phyloP scores from a whole-genome alignment of 169 alveolate species.

The Plasmodium gonderi region DNA sequence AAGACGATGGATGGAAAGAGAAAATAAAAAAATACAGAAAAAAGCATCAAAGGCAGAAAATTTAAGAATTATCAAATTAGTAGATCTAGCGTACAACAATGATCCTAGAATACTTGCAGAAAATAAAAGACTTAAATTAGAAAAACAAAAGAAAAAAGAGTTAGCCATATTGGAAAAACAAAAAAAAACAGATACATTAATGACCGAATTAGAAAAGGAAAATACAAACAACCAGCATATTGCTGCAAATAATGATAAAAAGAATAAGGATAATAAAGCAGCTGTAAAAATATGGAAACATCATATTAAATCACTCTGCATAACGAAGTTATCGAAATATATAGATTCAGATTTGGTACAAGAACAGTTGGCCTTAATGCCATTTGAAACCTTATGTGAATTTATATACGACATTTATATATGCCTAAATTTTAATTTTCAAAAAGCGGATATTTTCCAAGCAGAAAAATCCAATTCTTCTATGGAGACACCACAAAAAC shows the following conservation, averaged over 20 bases:
- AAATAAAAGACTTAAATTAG: constrained; percentile 79
- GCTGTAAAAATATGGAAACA: constrained; percentile 71
- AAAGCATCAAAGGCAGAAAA: constrained; percentile 90
- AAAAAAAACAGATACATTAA: constrained; percentile 79
- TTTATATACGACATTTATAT: constrained; percentile 59
- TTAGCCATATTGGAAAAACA: constrained; percentile 74
- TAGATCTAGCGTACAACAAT: constrained; percentile 90
- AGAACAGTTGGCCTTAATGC: constrained; percentile 26
- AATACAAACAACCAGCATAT: constrained; percentile 63
- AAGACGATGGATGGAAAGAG: constrained; percentile 95
- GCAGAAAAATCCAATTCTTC: neutral
- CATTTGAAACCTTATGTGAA: constrained; percentile 62
- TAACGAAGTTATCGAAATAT: constrained; percentile 62
- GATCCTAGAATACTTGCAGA: constrained; percentile 88
- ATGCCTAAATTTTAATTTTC: constrained; percentile 29
- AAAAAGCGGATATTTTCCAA: neutral
- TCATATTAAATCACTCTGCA: constrained; percentile 76
- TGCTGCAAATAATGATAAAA: constrained; percentile 78
- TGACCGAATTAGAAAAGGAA: constrained; percentile 81
- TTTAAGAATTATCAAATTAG: constrained; percentile 91
- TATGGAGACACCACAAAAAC: neutral
- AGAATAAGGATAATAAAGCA: constrained; percentile 62
- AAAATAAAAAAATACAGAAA: constrained; percentile 91
- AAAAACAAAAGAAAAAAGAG: constrained; percentile 79
- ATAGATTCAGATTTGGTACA: constrained; percentile 13